Conservation (phyloP, 192 early-diverging fungal species). For the Coemansia erecta region DNA sequence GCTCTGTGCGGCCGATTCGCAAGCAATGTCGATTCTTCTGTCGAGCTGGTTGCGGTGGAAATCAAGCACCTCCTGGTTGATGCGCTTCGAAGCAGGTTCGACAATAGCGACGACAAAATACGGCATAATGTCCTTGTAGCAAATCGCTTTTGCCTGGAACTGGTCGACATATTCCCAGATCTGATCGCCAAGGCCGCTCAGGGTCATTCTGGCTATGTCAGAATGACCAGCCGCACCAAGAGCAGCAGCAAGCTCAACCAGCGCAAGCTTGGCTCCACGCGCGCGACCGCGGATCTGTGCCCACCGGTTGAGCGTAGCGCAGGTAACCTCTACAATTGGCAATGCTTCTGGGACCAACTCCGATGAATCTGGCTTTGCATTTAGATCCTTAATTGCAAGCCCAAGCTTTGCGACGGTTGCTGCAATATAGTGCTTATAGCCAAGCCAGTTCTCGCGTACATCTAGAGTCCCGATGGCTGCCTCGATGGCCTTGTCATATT, state of each 20-base stretch:
- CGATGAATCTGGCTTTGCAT: background rate
- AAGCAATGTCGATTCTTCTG: constrained; percentile 9
- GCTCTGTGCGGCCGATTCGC: constrained; percentile 5
- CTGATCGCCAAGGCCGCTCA: constrained; percentile 13
- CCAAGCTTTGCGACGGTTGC: constrained; percentile 15
- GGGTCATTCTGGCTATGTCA: background rate
- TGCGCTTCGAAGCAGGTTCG: background rate
- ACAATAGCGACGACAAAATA: constrained; percentile 26
- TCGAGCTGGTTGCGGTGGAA: constrained; percentile 16
- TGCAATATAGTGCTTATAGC: constrained; percentile 42
- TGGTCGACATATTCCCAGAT: constrained; percentile 39
- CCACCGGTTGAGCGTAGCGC: constrained; percentile 24
- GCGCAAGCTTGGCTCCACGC: constrained; percentile 34
- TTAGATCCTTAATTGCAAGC: background rate
- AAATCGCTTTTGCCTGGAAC: constrained; percentile 47
- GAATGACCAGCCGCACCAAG: constrained; percentile 10
- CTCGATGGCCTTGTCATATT: constrained; percentile 51
- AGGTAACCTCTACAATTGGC: background rate
- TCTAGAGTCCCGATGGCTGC: constrained; percentile 46
- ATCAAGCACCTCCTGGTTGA: constrained; percentile 4
- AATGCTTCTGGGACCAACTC: background rate
- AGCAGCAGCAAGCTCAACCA: constrained; percentile 21
- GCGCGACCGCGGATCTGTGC: constrained; percentile 24
- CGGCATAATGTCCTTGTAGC: constrained; percentile 45
- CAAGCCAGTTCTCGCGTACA: constrained; percentile 49